phyloP scores from a whole-genome alignment of 768 basidiomycete species.

The Leucocoprinus sp. region DNA sequence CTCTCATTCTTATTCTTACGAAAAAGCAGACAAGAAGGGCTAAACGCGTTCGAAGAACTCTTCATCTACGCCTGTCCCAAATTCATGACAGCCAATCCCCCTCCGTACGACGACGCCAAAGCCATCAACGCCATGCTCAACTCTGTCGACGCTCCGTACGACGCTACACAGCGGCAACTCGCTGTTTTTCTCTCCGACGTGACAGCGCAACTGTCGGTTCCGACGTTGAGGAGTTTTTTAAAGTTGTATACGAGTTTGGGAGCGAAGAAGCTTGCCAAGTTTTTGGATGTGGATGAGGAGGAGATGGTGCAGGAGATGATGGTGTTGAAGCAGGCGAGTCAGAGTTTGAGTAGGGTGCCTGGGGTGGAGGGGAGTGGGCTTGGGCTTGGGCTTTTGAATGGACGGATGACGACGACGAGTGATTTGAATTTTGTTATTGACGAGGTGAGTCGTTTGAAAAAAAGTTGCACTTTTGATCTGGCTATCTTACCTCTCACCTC shows the following conservation, averaged over 20 bases:
- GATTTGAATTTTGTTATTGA: slow-evolving; percentile 95
- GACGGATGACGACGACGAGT: slow-evolving; percentile 81
- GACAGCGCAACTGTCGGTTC: slow-evolving; percentile 63
- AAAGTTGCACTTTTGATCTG: background rate
- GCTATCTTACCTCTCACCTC: slow-evolving; percentile 1
- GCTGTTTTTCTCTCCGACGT: slow-evolving; percentile 80
- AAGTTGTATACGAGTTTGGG: slow-evolving; percentile 94
- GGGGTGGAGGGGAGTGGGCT: slow-evolving; percentile 49
- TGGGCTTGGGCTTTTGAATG: slow-evolving; percentile 62
- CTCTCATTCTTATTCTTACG: background rate
- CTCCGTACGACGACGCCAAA: slow-evolving; percentile 79
- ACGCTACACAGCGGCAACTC: slow-evolving; percentile 81
- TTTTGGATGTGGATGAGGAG: slow-evolving; percentile 89
- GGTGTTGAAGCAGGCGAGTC: slow-evolving; percentile 86
- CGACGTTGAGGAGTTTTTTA: slow-evolving; percentile 84
- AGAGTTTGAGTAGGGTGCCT: slow-evolving; percentile 62
- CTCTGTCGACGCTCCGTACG: slow-evolving; percentile 34
- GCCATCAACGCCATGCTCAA: slow-evolving; percentile 44
- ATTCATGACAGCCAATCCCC: slow-evolving; percentile 91
- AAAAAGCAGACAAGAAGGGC: slow-evolving; percentile 57
- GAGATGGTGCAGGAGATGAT: slow-evolving; percentile 95
- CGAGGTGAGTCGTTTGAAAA: slow-evolving; percentile 49
- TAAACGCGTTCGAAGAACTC: slow-evolving; percentile 83
- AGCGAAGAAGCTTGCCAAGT: slow-evolving; percentile 83
- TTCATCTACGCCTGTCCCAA: slow-evolving; percentile 94